These are phyloP conservation scores for Astrothelium subdiscretum DNA, from an alignment of 495 filamentous ascomycete genomes.

Conservation along the genomic window DNA sequence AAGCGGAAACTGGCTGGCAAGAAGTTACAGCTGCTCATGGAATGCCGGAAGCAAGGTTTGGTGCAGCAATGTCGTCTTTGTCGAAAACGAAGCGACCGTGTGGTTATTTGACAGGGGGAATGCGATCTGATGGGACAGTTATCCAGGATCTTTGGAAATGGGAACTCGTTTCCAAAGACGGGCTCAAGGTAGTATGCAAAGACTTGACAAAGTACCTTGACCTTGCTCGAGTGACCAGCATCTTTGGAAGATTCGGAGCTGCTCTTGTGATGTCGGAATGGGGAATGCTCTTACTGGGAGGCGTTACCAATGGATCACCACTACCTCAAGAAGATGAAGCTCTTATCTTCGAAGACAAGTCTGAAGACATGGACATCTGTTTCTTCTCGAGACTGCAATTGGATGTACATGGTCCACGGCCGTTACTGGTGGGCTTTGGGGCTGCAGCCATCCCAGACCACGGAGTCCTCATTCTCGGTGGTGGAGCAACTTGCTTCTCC, in stretches of 20 bases:
- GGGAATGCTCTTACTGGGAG: constrained; percentile 41
- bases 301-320: constrained; percentile 26
- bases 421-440: constrained; percentile 55
- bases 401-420: constrained; percentile 26
- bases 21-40: constrained; percentile 30
- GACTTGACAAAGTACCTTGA: constrained; percentile 9
- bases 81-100: constrained; percentile 16
- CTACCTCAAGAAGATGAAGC: constrained; percentile 20
- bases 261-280: constrained; percentile 29
- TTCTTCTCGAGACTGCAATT: neutral
- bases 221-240: constrained; percentile 5
- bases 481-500: constrained; percentile 81
- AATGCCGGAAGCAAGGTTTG: constrained; percentile 46
- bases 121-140: constrained; percentile 47
- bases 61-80: constrained; percentile 39
- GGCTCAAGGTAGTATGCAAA: constrained; percentile 4
- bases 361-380: neutral
- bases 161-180: constrained; percentile 16
- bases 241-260: constrained; percentile 32
- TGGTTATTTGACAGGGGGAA: constrained; percentile 60
- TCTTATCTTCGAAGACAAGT: constrained; percentile 12
- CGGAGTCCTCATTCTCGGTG: constrained; percentile 52
- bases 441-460: constrained; percentile 30
- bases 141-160: constrained; percentile 48
- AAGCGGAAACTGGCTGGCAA: constrained; percentile 41